Base-by-base conservation (phyloP, 108 stramenopile genomes). In the Nitzschia palea region DNA sequence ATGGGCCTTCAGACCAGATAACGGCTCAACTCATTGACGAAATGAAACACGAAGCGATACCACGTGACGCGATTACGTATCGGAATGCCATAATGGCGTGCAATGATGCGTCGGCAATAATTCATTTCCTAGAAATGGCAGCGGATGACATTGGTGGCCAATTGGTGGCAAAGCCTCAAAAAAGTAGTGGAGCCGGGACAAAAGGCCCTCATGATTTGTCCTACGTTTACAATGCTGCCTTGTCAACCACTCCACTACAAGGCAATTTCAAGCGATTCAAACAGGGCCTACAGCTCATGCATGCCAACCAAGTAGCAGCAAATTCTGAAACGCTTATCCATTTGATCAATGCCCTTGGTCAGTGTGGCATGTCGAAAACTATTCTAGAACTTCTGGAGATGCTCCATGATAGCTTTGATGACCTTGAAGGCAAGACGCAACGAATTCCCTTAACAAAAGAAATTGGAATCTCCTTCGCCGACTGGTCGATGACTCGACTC, bases 21-120 rank as follows among this genome's bases (percentile, higher is more conserved):
- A 59, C 26, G 70, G 84, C 10, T 47, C 62, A 72, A 30, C 37
- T 89, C 12, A 66, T 93, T 51, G 73, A 80, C 1, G 35, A 77
- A 29, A 93, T 93, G 91, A 55, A 64, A 31, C 35, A 29, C 5
- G 55, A 67, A 2, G 71, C 62, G 0, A 64, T 89, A 22, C 28
- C 56, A 22, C 62, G 77, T 0, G 84, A 89, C 70, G 61, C 76
- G 17, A 71, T 78, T 26, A 93, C 88, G 0, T 93, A 93, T 60
- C 65, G 73, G 48, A 88, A 89, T 76, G 83, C 87, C 18, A 81
- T 89, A 34, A 44, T 73, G 22, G 67, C 57, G 33, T 66, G 70
- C 52, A 33, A 35, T 29, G 30, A 61, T 32, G 50, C 23, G 1
- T 34, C 54, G 28, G 37, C 48, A 22, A 10, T 62, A 15, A 57